A percentile compares a stretch with the other conserved stretches of the same genome.
Evolutionary conservation across 371 early-diverging fungal species (phyloP).

Genomic region (Mucor plumbeus): DNA sequence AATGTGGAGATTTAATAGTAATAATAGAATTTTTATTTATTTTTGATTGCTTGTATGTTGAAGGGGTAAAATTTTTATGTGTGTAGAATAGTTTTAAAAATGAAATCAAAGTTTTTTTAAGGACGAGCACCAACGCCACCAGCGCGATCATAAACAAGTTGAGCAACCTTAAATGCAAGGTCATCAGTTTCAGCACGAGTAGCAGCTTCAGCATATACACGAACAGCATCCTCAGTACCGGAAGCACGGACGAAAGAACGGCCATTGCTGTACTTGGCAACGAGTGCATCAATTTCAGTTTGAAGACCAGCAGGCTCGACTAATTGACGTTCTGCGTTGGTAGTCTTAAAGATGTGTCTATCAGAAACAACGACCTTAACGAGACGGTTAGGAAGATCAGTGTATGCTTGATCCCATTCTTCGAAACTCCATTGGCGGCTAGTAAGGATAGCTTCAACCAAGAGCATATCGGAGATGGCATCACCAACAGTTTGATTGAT

Average conservation of each 20-base stretch:
- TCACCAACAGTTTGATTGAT: conserved; percentile 99
- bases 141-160: conserved; percentile 89
- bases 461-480: conserved; percentile 96
- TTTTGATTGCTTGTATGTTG: not conserved
- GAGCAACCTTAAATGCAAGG: conserved; percentile 78
- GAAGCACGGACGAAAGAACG: conserved; percentile 97
- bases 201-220: conserved; percentile 98
- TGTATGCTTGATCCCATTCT: conserved; percentile 94
- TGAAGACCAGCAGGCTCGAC: conserved; percentile 91
- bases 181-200: conserved; percentile 85
- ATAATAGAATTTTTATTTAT: no score
- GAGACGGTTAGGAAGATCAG: conserved; percentile 92
- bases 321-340: conserved; percentile 95
- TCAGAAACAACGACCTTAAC: conserved; percentile 95
- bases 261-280: conserved; percentile 82
- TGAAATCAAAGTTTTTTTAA: conserved; percentile 11
- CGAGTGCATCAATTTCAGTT: conserved; percentile 82
- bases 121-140: conserved; percentile 93
- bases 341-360: conserved; percentile 89
- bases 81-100: not conserved
- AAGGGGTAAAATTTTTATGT: conserved; percentile 1
- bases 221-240: conserved; percentile 99
- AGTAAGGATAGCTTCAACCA: conserved; percentile 93
- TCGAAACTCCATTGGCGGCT: conserved; percentile 79
- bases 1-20: no score